Evolutionary conservation across 2,329 filamentous ascomycete species (phyloP).

Genomic region (Aspergillus awamori): DNA sequence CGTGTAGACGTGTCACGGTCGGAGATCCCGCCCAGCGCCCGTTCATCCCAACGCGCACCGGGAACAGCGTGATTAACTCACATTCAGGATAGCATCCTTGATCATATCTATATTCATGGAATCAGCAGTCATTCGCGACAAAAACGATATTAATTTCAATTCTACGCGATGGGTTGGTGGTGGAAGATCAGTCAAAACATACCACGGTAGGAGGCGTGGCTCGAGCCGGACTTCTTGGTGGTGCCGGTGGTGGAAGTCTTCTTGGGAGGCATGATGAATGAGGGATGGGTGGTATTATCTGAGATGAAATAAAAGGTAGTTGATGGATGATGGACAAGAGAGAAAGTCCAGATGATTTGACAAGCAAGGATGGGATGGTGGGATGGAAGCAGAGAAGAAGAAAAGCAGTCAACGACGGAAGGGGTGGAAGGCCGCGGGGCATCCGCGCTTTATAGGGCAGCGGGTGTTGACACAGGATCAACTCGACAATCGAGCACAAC

Average conservation of each 20-base stretch:
- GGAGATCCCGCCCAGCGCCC: constrained; percentile 39
- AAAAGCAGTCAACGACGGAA: constrained; percentile 42
- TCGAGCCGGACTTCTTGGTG: constrained; percentile 61
- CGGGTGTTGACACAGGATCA: constrained; percentile 48
- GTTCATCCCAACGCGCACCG: constrained; percentile 43
- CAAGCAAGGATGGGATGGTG: constrained; percentile 18
- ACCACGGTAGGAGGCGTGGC: constrained; percentile 70
- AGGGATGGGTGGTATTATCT: constrained; percentile 15
- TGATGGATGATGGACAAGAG: constrained; percentile 18
- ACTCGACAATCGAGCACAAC: constrained; percentile 24
- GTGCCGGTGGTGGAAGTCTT: constrained; percentile 56
- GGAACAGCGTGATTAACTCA: constrained; percentile 62
- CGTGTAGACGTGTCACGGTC: constrained; percentile 41
- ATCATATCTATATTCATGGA: constrained; percentile 64
- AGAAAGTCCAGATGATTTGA: constrained; percentile 13
- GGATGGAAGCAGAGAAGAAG: constrained; percentile 26
- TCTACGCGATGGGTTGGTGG: constrained; percentile 51
- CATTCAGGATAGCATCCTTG: constrained; percentile 70
- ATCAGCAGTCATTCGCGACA: constrained; percentile 61
- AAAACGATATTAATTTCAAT: constrained; percentile 40
- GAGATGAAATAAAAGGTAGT: constrained; percentile 19
- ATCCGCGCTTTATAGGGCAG: constrained; percentile 47
- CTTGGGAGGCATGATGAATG: constrained; percentile 65
- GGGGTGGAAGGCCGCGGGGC: constrained; percentile 45
- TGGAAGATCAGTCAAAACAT: constrained; percentile 50